Conservation (phyloP, 2,329 filamentous ascomycete species). For the Botrytis medusae region DNA sequence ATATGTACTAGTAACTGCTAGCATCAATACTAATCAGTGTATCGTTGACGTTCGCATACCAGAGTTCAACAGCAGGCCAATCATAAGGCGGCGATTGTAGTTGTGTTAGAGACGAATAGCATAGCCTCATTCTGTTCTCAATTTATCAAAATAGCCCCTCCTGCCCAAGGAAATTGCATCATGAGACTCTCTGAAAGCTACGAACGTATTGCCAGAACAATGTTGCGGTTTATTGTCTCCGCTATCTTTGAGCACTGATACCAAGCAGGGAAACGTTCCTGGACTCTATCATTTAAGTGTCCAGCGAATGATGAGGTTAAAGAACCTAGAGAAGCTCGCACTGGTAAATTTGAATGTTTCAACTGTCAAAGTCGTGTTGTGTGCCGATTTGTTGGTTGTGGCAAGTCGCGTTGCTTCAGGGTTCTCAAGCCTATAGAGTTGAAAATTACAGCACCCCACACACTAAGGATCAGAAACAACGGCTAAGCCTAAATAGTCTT, state of each 20-base stretch:
- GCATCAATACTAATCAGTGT: neutral
- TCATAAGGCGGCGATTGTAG: neutral
- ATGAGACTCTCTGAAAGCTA: neutral
- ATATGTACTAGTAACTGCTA: too few relatives aligned
- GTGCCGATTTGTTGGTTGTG: neutral
- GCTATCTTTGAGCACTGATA: neutral
- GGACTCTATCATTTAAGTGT: neutral
- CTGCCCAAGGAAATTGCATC: too few relatives aligned
- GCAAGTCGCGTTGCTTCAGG: neutral
- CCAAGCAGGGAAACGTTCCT: neutral
- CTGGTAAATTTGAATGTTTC: neutral
- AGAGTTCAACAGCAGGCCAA: neutral
- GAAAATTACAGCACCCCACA: constrained; percentile 3
- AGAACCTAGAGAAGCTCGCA: neutral
- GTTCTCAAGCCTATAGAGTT: neutral
- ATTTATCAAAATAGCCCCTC: neutral
- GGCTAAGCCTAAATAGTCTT: neutral
- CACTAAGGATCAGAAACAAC: neutral
- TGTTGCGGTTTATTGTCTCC: neutral
- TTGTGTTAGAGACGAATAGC: neutral
- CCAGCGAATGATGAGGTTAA: neutral
- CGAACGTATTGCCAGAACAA: too few relatives aligned
- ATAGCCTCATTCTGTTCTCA: neutral
- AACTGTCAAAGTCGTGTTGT: constrained; percentile 7
- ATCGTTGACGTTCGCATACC: neutral